Evolutionary conservation across 352 stramenopile species (phyloP).

Genomic region (Globisporangium acanthophoron): DNA sequence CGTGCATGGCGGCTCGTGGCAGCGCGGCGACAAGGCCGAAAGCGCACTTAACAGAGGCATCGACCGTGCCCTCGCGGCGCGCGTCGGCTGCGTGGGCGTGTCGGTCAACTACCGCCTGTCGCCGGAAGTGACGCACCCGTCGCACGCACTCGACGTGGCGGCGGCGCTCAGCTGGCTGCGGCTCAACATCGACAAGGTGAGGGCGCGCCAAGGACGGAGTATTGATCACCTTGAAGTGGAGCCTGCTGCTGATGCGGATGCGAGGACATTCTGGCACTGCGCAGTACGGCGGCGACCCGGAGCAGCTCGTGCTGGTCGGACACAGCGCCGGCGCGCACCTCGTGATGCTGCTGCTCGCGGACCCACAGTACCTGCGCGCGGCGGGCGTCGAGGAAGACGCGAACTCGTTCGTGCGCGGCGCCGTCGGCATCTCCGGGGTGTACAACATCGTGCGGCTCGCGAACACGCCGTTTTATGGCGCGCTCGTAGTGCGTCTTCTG

Average conservation of each 20-base stretch:
- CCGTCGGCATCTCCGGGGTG: conserved; percentile 75
- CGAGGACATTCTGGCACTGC: not conserved
- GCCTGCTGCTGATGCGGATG: not conserved
- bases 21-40: conserved; percentile 73
- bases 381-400: conserved; percentile 28
- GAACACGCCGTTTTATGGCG: conserved; percentile 65
- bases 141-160: conserved; percentile 61
- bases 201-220: not conserved
- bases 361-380: conserved; percentile 43
- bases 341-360: conserved; percentile 59
- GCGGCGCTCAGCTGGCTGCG: conserved; percentile 58
- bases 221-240: too few relatives aligned
- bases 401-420: conserved; percentile 35
- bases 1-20: conserved; percentile 80
- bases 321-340: conserved; percentile 80
- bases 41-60: conserved; percentile 54
- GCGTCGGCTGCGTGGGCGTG: conserved; percentile 42
- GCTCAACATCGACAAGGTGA: conserved; percentile 61
- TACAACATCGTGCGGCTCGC: conserved; percentile 84
- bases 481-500: conserved; percentile 26
- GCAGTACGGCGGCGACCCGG: conserved; percentile 68
- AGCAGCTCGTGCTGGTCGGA: conserved; percentile 53
- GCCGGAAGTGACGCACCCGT: conserved; percentile 61
- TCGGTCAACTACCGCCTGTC: conserved; percentile 82
- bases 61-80: conserved; percentile 46